These are phyloP conservation scores for Cyclanthera cordifolia DNA, from an alignment of 306 rosid species.

Conservation along the genomic window DNA sequence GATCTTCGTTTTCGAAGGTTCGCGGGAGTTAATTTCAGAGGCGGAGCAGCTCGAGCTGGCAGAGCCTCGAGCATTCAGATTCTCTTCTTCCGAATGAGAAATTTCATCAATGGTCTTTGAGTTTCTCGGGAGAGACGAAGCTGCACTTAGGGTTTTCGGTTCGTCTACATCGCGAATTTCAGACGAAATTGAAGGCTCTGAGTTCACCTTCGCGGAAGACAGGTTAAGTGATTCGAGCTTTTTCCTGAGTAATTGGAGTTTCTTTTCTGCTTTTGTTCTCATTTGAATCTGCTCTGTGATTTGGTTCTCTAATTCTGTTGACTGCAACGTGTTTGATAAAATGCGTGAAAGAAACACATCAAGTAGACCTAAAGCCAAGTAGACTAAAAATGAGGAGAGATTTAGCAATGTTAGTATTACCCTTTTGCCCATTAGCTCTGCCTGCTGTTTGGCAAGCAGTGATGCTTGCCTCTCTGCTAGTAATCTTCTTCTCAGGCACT, in stretches of 20 bases:
- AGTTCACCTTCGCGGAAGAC: conserved; percentile 23
- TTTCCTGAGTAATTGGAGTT: conserved; percentile 42
- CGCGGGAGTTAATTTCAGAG: background rate
- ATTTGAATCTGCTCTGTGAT: conserved; percentile 45
- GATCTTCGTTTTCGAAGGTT: conserved; percentile 28
- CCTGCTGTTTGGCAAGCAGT: conserved; percentile 49
- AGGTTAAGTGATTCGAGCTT: conserved; percentile 43
- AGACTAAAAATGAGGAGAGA: background rate
- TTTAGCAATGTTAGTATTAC: conserved; percentile 23
- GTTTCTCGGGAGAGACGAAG: background rate
- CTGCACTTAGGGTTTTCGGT: conserved; percentile 17
- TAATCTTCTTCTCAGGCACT: conserved; percentile 73
- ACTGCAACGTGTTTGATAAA: conserved; percentile 24
- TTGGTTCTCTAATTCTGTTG: conserved; percentile 47
- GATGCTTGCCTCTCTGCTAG: conserved; percentile 88
- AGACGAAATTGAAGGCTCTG: conserved; percentile 34
- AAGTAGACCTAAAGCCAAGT: background rate
- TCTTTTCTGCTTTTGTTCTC: conserved; percentile 60
- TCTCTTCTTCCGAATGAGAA: background rate
- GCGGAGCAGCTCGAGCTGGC: background rate
- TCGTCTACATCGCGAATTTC: conserved; percentile 30
- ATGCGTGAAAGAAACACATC: background rate
- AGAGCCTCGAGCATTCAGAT: background rate
- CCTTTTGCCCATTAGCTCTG: conserved; percentile 45
- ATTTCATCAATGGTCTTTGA: conserved; percentile 4